Evolutionary conservation across 2,329 filamentous ascomycete species (phyloP).

Genomic region (Bipolaris cookei): DNA sequence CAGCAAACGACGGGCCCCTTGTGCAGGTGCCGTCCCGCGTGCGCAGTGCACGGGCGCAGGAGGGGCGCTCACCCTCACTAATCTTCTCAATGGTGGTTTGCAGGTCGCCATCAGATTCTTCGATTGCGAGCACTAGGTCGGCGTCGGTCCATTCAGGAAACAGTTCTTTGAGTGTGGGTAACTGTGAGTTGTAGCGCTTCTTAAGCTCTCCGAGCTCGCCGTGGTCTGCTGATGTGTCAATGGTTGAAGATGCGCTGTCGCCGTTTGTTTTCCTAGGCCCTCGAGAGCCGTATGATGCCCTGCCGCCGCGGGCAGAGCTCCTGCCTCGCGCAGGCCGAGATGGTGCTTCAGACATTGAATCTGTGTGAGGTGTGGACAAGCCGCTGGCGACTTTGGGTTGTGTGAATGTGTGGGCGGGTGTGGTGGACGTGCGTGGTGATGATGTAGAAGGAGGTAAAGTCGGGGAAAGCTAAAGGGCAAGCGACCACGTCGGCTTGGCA

Average conservation of each 20-base stretch:
- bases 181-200: constrained; percentile 82
- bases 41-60: constrained; percentile 5
- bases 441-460: constrained; percentile 44
- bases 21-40: constrained; percentile 4
- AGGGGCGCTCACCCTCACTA: constrained; percentile 68
- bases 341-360: constrained; percentile 91
- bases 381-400: constrained; percentile 29
- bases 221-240: constrained; percentile 75
- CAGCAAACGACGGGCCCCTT: constrained; percentile 9
- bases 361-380: constrained; percentile 50
- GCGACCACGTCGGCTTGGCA: constrained; percentile 39
- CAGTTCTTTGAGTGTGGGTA: constrained; percentile 85
- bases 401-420: constrained; percentile 33
- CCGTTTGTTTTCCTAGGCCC: constrained; percentile 68
- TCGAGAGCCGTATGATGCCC: constrained; percentile 68
- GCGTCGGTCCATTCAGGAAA: constrained; percentile 96
- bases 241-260: constrained; percentile 66
- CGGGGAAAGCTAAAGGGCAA: constrained; percentile 41
- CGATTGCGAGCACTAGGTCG: constrained; percentile 89
- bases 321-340: constrained; percentile 87
- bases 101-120: constrained; percentile 82
- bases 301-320: constrained; percentile 86
- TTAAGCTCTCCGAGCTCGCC: constrained; percentile 91
- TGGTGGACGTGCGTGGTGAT: constrained; percentile 37
- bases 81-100: constrained; percentile 78